Evolutionary conservation across 495 filamentous ascomycete species (phyloP).

Genomic region (Lasiosphaeris hirsuta): DNA sequence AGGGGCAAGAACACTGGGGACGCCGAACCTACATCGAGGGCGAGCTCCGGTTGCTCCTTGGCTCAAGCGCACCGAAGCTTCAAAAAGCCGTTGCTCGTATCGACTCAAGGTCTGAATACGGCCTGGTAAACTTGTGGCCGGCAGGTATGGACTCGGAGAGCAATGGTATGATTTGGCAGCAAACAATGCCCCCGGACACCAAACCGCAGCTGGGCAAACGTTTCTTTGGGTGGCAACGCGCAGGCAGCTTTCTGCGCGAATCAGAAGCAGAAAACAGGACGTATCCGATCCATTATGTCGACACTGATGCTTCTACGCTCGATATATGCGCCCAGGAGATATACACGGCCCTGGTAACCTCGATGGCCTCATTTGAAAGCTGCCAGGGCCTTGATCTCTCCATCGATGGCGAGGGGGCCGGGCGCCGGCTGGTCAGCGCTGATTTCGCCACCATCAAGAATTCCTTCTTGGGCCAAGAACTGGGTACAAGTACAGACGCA

Average conservation of each 20-base stretch:
- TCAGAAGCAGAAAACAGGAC: background rate
- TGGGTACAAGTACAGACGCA: background rate
- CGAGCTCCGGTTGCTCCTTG: background rate
- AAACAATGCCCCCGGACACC: no score
- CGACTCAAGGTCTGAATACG: background rate
- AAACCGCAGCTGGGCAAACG: background rate
- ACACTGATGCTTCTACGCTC: background rate
- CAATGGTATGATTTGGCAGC: no score
- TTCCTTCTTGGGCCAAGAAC: background rate
- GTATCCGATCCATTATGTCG: background rate
- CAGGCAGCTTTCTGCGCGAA: background rate
- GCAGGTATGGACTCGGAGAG: background rate
- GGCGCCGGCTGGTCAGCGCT: background rate
- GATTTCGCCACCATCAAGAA: background rate
- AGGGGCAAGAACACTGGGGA: background rate
- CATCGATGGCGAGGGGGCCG: background rate
- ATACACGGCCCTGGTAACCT: background rate
- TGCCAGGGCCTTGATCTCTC: background rate
- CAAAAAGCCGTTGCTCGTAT: background rate
- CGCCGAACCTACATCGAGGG: slow-evolving; percentile 1
- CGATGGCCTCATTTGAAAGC: background rate
- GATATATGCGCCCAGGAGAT: background rate
- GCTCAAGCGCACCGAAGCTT: background rate
- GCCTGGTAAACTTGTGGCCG: background rate
- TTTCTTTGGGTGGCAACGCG: background rate